Conservation (phyloP, 495 filamentous ascomycete genomes). For the Evansstolkia leycettana region DNA sequence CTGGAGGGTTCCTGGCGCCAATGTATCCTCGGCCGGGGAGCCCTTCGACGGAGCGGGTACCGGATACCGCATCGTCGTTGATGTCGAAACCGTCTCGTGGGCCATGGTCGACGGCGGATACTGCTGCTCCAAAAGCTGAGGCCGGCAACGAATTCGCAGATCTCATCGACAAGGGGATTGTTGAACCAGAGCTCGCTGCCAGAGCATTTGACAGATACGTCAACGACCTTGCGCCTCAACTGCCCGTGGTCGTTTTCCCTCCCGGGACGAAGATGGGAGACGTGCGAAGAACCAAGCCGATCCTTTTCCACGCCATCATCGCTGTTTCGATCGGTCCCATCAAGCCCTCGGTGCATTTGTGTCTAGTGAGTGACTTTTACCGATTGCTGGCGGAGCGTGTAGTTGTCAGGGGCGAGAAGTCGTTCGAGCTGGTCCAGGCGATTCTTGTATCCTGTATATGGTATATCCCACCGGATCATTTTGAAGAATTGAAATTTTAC, state of each 20-base stretch:
- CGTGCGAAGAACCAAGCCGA: constrained; percentile 59
- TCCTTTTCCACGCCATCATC: constrained; percentile 72
- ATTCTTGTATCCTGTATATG: constrained; percentile 59
- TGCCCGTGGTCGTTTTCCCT: constrained; percentile 72
- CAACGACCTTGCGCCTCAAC: constrained; percentile 52
- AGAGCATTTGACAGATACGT: constrained; percentile 59
- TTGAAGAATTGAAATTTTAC: constrained; percentile 85
- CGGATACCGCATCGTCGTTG: constrained; percentile 4
- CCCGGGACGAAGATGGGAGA: constrained; percentile 50
- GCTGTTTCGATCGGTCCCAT: constrained; percentile 51
- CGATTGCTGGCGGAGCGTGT: constrained; percentile 60
- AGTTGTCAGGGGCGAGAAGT: constrained; percentile 68
- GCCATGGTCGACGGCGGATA: background rate
- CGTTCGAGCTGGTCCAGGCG: constrained; percentile 74
- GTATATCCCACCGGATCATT: constrained; percentile 75
- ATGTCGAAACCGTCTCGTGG: constrained; percentile 5
- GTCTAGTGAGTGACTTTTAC: constrained; percentile 59
- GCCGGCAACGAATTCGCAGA: constrained; percentile 37
- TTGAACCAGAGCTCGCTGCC: constrained; percentile 49
- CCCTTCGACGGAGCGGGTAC: constrained; percentile 14
- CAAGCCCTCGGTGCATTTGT: constrained; percentile 43
- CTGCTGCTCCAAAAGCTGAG: constrained; percentile 6
- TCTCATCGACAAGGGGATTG: constrained; percentile 56
- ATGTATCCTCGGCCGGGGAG: constrained; percentile 11
- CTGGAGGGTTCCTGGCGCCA: constrained; percentile 7